A percentile compares a stretch with the other conserved stretches of the same genome.
phyloP scores from a whole-genome alignment of 2,329 filamentous ascomycete genomes.

The Aspergillus transmontanensis region DNA sequence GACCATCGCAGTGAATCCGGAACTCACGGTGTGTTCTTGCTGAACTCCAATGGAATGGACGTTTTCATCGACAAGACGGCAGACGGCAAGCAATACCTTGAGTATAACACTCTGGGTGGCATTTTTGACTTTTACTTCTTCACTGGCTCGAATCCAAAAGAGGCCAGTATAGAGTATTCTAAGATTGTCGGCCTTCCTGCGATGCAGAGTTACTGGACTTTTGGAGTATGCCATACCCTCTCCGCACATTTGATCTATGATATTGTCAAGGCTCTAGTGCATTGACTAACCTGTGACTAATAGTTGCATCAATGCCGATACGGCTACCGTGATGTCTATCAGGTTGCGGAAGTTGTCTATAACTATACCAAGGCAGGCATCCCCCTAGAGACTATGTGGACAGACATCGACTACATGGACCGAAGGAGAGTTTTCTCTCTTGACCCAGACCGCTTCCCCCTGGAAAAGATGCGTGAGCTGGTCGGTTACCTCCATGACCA shows the following conservation, averaged over 20 bases:
- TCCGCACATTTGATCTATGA: not conserved
- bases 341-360: constrained; percentile 47
- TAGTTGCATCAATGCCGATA: constrained; percentile 64
- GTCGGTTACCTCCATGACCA: constrained; percentile 67
- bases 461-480: constrained; percentile 61
- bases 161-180: constrained; percentile 62
- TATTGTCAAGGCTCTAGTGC: not conserved
- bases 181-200: constrained; percentile 59
- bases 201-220: constrained; percentile 67
- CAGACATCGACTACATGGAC: constrained; percentile 48
- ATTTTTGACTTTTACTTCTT: constrained; percentile 73
- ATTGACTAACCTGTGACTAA: not conserved
- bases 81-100: constrained; percentile 66
- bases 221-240: constrained; percentile 51
- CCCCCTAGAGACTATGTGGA: constrained; percentile 51
- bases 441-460: constrained; percentile 40
- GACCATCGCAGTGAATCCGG: constrained; percentile 63
- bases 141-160: constrained; percentile 59
- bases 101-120: constrained; percentile 79
- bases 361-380: constrained; percentile 47
- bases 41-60: constrained; percentile 78
- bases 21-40: constrained; percentile 67
- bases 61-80: constrained; percentile 69
- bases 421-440: constrained; percentile 42
- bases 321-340: constrained; percentile 57